Evolutionary conservation across 2,329 filamentous ascomycete genomes (phyloP), one percentile per base, ranked within the genome.

Genomic region (Cladobotryum mycophilum): DNA sequence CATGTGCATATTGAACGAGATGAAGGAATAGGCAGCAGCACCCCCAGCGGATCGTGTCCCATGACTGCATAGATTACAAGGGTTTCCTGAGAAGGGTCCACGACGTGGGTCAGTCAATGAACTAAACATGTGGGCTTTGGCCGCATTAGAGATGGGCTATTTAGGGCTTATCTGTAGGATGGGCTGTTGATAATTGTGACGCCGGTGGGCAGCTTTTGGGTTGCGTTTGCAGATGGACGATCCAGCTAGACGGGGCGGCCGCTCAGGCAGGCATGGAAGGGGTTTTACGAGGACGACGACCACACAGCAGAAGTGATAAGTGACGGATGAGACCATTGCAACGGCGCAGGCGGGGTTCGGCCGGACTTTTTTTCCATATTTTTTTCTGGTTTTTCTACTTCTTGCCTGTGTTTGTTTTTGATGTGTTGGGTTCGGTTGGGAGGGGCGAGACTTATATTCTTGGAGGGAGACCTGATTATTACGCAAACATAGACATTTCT

Each of bases 281-380:
- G 40, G 40, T 2, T 42, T 20, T 15, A 14, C 38, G 15, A n/a
- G 18, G n/a, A 42, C 38, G 15, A 17, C 42, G 40, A 35, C 38
- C n/a, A 44, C 12, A 30, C 22, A 44, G 45, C 43, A 22, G 45
- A 43, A 22, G 40, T 45, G 49, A 44, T n/a, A 25, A 30, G 25
- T 30, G 20, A 44, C 17, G 47, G 35, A 46, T 25, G 45, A 48
- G 47, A 41, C 45, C 49, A 52, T 48, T 52, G 49, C 45, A 52
- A 52, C 41, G 49, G 49, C 49, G 49, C 49, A 45, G 41, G 40
- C 34, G 49, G 48, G 41, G n/a, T 52, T 40, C 48, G 49, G 37
- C 38, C 34, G 49, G 45, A 35, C 41, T 45, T 47, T 41, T 20
- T 20, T 20, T 20, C 5, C 35, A 34, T 18, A n/a, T n/a, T n/a